phyloP scores from a whole-genome alignment of 2,329 filamentous ascomycete genomes.

The Bimuria novae-zelandiae region DNA sequence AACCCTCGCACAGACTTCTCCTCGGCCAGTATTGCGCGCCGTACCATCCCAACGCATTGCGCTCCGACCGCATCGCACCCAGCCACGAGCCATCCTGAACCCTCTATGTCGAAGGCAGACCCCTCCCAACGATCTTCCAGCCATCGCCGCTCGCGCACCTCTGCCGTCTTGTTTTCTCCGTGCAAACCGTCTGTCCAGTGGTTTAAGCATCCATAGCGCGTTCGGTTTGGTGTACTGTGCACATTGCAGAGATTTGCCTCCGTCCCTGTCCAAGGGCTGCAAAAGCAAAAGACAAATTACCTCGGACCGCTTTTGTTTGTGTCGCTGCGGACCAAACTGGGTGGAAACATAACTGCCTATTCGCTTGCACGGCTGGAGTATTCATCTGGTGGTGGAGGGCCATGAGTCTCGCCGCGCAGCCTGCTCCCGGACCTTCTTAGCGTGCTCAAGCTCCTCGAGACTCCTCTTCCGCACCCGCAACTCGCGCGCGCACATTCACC shows the following conservation, averaged over 20 bases:
- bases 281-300: not conserved
- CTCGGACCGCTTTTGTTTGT: not conserved
- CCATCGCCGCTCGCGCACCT: conserved; percentile 8
- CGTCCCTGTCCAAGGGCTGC: not conserved
- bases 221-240: conserved; percentile 5
- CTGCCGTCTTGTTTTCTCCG: conserved; percentile 3
- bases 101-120: conserved; percentile 25
- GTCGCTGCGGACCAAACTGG: not conserved
- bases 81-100: not conserved
- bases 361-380: conserved; percentile 19
- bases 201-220: conserved; percentile 1
- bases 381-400: conserved; percentile 30
- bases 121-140: conserved; percentile 5
- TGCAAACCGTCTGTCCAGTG: conserved; percentile 10
- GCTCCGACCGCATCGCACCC: conserved; percentile 11
- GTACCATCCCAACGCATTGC: conserved; percentile 1
- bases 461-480: conserved; percentile 24
- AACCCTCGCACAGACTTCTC: not conserved
- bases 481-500: conserved; percentile 21
- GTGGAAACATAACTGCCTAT: conserved; percentile 1
- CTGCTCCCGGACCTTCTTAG: conserved; percentile 36
- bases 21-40: not conserved
- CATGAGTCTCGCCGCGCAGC: conserved; percentile 29
- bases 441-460: conserved; percentile 30
- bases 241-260: conserved; percentile 6